phyloP scores from a whole-genome alignment of 805 yeast species.

The Kodamaea nitidulidarum region DNA sequence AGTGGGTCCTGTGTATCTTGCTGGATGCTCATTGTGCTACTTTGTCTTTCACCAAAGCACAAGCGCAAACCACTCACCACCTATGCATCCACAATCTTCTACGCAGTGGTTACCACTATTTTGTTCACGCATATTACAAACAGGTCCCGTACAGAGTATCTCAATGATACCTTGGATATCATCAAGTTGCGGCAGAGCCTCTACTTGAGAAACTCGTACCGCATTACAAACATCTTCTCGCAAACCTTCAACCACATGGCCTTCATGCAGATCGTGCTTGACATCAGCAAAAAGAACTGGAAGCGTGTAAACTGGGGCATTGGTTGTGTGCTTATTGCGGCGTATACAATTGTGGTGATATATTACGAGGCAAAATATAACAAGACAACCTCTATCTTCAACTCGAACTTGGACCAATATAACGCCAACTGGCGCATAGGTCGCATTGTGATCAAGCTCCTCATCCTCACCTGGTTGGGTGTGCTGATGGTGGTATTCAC shows the following conservation, averaged over 20 bases:
- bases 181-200: conserved; percentile 35
- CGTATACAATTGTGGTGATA: conserved; percentile 17
- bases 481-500: conserved; percentile 37
- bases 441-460: conserved; percentile 25
- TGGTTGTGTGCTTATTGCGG: conserved; percentile 13
- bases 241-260: conserved; percentile 48
- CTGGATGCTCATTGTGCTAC: conserved; percentile 66
- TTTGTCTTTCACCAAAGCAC: conserved; percentile 46
- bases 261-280: conserved; percentile 48
- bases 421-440: conserved; percentile 21
- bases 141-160: conserved; percentile 49
- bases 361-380: conserved; percentile 13
- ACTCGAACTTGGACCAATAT: conserved; percentile 4
- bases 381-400: conserved; percentile 10
- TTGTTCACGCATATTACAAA: conserved; percentile 44
- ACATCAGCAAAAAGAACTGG: conserved; percentile 19
- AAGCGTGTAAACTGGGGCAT: conserved; percentile 24
- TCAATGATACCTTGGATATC: conserved; percentile 50
- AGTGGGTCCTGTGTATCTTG: conserved; percentile 55
- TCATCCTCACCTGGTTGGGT: conserved; percentile 27
- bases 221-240: conserved; percentile 39
- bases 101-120: conserved; percentile 52
- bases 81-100: conserved; percentile 53
- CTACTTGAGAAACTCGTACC: conserved; percentile 32
- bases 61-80: conserved; percentile 57